Evolutionary conservation across 441 rosid species (phyloP).

Genomic region (Pelargonium fulgidum): DNA sequence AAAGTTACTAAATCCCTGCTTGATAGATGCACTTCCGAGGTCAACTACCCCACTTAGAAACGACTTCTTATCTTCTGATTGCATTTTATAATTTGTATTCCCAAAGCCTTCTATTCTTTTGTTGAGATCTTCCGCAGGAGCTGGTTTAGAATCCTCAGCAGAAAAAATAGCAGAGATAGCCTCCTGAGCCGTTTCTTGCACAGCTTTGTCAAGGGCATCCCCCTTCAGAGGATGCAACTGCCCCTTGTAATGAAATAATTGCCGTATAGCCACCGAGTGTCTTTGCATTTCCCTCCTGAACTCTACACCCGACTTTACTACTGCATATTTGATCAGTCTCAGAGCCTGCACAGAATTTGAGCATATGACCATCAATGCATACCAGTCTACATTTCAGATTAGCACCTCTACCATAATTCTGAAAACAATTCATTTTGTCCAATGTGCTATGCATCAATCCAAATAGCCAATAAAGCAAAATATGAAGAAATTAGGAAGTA

Average conservation of each 20-base stretch:
- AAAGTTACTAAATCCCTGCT: conserved; percentile 79
- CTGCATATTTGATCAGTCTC: conserved; percentile 78
- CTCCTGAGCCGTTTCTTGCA: conserved; percentile 86
- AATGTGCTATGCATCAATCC: too few species aligned
- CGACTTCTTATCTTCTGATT: conserved; percentile 75
- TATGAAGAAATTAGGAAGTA: too few species aligned
- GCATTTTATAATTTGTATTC: conserved; percentile 64
- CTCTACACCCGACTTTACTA: conserved; percentile 84
- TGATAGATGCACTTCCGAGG: conserved; percentile 86
- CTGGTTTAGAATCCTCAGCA: conserved; percentile 58
- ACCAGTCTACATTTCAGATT: too few species aligned
- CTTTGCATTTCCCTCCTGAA: conserved; percentile 97
- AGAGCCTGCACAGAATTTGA: conserved; percentile 41
- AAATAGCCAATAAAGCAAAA: too few species aligned
- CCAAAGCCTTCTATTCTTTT: conserved; percentile 92
- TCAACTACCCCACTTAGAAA: conserved; percentile 93
- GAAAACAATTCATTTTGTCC: too few species aligned
- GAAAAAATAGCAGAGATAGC: conserved; percentile 72
- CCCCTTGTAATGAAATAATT: conserved; percentile 82
- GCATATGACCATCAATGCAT: conserved; percentile 4
- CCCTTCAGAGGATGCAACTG: conserved; percentile 81
- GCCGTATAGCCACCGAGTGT: conserved; percentile 84
- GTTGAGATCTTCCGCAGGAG: conserved; percentile 54
- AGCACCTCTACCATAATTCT: too few species aligned
- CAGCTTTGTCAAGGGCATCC: conserved; percentile 91